Evolutionary conservation across 2,329 filamentous ascomycete species (phyloP).

Genomic region (Pseudocercospora macadamiae): DNA sequence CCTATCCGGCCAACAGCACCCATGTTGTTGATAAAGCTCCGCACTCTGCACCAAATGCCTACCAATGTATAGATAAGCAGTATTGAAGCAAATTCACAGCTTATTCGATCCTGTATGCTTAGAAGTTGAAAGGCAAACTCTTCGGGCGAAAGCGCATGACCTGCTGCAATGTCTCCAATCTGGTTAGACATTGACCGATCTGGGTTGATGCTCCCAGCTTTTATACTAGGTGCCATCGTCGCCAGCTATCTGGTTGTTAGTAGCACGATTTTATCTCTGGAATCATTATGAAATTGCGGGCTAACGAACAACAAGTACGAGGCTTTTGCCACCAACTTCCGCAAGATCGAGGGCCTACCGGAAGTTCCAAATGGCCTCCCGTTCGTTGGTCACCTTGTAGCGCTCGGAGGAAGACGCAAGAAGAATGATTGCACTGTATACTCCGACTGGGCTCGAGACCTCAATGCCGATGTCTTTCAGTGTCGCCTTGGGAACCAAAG

Average conservation of each 20-base stretch:
- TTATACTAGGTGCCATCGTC: not conserved
- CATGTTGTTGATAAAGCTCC: not conserved
- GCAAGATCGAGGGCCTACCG: slow-evolving; percentile 6
- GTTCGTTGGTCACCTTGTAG: slow-evolving; percentile 7
- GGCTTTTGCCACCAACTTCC: slow-evolving; percentile 9
- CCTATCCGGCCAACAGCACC: not conserved
- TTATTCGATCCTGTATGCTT: no score
- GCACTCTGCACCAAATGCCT: not conserved
- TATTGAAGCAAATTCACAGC: not conserved
- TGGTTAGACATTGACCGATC: not conserved
- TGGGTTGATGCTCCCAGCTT: not conserved
- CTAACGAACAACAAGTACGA: not conserved
- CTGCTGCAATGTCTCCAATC: not conserved
- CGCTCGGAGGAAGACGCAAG: slow-evolving; percentile 1
- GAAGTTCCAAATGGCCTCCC: slow-evolving; percentile 5
- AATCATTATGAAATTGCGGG: not conserved
- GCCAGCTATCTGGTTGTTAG: not conserved
- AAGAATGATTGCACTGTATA: slow-evolving; percentile 10
- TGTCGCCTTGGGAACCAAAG: slow-evolving; percentile 11
- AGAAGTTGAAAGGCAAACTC: not conserved
- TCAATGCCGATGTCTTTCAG: slow-evolving; percentile 9
- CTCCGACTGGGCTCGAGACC: not conserved
- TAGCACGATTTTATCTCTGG: not conserved
- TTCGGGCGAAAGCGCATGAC: no score
- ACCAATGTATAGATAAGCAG: not conserved